Conservation (phyloP, 345 rosid genomes). For the Hibiscus syriacus region DNA sequence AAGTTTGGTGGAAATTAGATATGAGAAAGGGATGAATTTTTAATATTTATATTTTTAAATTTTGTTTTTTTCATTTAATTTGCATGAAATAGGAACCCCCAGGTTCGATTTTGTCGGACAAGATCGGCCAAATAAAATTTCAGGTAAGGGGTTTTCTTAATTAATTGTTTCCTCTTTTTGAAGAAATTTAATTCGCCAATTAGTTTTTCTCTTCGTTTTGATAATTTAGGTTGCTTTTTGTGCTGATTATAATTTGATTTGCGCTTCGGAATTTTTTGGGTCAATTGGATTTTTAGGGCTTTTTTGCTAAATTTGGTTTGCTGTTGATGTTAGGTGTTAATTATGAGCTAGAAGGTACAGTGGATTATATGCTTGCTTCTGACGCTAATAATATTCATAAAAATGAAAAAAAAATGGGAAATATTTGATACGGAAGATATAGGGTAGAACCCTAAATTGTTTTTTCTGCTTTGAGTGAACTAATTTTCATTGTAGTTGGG, state of each 20-base stretch:
- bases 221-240: neutral
- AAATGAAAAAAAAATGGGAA: neutral
- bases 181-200: too few relatives aligned
- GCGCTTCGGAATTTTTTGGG: neutral
- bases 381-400: neutral
- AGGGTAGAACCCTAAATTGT: neutral
- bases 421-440: neutral
- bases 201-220: neutral
- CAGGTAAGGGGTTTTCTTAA: slow-evolving; percentile 13
- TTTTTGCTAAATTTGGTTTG: neutral
- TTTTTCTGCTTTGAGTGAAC: neutral
- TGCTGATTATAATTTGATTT: neutral
- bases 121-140: slow-evolving; percentile 17
- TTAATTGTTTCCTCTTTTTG: neutral
- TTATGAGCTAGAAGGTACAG: slow-evolving; percentile 1
- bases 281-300: slow-evolving; percentile 5
- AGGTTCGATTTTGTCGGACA: slow-evolving; percentile 13
- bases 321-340: neutral
- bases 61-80: neutral
- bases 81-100: slow-evolving; percentile 6
- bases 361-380: neutral
- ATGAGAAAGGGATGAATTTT: neutral
- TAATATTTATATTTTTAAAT: neutral
- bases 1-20: neutral
- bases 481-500: neutral